These are phyloP conservation scores for Malassezia pachydermatis DNA, from an alignment of 1,284 basidiomycete species.

Conservation along the genomic window DNA sequence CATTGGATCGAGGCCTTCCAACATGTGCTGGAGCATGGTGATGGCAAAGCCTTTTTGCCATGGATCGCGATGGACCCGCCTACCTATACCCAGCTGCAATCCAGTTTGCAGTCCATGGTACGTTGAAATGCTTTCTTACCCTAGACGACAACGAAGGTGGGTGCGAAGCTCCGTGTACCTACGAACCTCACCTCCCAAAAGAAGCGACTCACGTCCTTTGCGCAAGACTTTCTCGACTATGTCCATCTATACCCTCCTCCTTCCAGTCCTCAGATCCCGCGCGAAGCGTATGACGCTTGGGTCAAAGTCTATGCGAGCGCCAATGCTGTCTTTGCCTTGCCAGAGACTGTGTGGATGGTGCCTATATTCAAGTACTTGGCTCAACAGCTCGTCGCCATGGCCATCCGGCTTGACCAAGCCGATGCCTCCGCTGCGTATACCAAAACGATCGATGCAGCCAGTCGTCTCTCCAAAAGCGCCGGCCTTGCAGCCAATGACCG, in stretches of 20 bases:
- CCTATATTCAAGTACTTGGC: constrained; percentile 30
- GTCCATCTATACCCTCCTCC: not conserved
- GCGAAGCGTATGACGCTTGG: constrained; percentile 27
- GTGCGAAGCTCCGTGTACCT: not conserved
- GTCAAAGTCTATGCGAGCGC: constrained; percentile 33
- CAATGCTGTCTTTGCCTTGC: constrained; percentile 39
- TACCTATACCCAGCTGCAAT: constrained; percentile 1
- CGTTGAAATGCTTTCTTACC: not conserved
- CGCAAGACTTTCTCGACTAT: constrained; percentile 5
- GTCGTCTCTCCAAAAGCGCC: constrained; percentile 38
- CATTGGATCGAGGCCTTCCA: too few species aligned
- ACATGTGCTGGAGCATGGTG: too few species aligned
- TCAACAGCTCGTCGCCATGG: constrained; percentile 21
- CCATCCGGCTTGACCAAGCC: constrained; percentile 20
- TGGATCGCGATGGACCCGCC: not conserved
- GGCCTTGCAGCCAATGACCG: constrained; percentile 45
- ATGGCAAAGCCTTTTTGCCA: not conserved
- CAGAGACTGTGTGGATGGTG: constrained; percentile 45
- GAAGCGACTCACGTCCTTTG: constrained; percentile 7
- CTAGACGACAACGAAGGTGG: not conserved
- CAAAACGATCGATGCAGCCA: constrained; percentile 44
- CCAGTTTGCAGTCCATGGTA: not conserved
- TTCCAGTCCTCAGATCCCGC: too few species aligned
- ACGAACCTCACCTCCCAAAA: not conserved
- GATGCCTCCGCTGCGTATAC: not conserved